Conservation (phyloP, 352 stramenopile species). For the Plasmopara viticola region DNA sequence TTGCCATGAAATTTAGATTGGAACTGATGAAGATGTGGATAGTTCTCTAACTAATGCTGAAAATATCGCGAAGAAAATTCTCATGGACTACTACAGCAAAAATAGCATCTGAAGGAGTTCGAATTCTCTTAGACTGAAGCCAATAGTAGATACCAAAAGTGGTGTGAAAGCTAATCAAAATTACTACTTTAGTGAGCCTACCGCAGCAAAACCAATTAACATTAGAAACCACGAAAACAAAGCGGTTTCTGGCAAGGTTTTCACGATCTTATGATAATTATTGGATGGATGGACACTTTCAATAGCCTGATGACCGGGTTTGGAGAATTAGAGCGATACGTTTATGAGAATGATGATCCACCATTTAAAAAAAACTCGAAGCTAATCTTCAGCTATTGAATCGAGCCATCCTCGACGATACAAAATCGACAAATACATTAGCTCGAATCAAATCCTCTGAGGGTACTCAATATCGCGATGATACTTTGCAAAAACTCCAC, state of each 20-base stretch:
- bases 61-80: neutral
- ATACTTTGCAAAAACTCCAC: slow-evolving; percentile 13
- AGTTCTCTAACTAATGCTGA: neutral
- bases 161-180: neutral
- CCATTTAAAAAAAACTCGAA: slow-evolving; percentile 41
- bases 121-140: neutral
- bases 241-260: neutral
- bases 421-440: slow-evolving; percentile 16
- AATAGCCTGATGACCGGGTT: neutral
- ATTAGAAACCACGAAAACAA: neutral
- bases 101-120: neutral
- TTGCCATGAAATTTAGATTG: neutral
- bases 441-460: slow-evolving; percentile 17
- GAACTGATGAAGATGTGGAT: neutral
- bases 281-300: neutral
- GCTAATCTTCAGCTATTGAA: slow-evolving; percentile 11
- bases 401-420: slow-evolving; percentile 10
- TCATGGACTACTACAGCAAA: neutral
- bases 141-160: neutral
- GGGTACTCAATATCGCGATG: slow-evolving; percentile 8
- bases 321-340: neutral
- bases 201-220: neutral
- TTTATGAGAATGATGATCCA: neutral
- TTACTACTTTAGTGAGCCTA: neutral
- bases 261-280: neutral